Percentiles rank a stretch among this genome's conserved stretches.
Conservation (phyloP, 768 basidiomycete species). For the Kwoniella sp. region DNA sequence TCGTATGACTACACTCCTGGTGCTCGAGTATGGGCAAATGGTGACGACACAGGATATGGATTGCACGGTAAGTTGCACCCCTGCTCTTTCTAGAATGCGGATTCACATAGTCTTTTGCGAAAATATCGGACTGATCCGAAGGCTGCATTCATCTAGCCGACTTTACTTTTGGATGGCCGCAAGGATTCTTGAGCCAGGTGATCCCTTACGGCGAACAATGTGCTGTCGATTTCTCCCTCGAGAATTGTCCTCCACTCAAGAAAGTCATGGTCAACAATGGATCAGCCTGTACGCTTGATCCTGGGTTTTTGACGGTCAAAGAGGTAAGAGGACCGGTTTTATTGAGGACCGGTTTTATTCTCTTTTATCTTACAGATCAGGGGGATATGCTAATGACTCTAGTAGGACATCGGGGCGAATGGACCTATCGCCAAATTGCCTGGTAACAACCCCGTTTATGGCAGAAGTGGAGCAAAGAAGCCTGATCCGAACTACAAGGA, state of each 20-base stretch:
- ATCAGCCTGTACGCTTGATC: conserved; percentile 24
- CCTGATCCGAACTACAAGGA: conserved; percentile 29
- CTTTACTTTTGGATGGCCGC: conserved; percentile 43
- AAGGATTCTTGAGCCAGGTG: conserved; percentile 29
- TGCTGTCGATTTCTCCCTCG: conserved; percentile 28
- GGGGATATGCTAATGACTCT: too few relatives aligned
- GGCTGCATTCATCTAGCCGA: conserved; percentile 17
- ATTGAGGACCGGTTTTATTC: conserved; percentile 2
- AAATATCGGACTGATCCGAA: too few relatives aligned
- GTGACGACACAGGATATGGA: conserved; percentile 52
- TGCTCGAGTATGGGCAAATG: conserved; percentile 50
- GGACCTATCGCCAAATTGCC: conserved; percentile 31
- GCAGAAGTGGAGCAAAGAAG: conserved; percentile 28
- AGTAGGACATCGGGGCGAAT: conserved; percentile 27
- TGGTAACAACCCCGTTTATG: conserved; percentile 45
- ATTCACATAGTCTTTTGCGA: too few relatives aligned
- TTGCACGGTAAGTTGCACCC: conserved; percentile 2
- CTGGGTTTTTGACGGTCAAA: conserved; percentile 31
- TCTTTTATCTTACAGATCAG: not conserved
- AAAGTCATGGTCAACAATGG: conserved; percentile 15
- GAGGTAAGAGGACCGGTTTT: conserved; percentile 31
- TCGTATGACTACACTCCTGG: conserved; percentile 50
- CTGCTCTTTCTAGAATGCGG: too few relatives aligned
- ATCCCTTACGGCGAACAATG: conserved; percentile 30
- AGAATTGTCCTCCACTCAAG: conserved; percentile 33